Conservation (phyloP, 1,284 basidiomycete species). For the Meira nashicola region DNA sequence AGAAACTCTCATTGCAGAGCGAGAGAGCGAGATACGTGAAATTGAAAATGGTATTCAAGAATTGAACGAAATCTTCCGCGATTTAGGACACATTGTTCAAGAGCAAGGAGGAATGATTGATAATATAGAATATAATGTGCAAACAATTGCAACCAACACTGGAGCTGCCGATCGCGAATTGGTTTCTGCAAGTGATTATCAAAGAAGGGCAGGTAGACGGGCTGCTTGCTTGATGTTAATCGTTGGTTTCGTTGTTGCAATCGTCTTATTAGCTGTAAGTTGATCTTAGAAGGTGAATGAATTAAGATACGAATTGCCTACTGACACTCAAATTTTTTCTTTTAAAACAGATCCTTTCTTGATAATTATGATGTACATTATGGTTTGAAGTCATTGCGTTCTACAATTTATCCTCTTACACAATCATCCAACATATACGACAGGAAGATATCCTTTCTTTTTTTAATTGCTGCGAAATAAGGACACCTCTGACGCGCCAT, state of each 20-base stretch:
- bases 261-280: constrained; percentile 72
- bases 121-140: constrained; percentile 93
- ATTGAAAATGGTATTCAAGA: constrained; percentile 97
- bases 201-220: constrained; percentile 83
- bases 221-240: constrained; percentile 86
- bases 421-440: too few relatives aligned
- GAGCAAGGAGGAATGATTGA: constrained; percentile 83
- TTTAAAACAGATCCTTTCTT: background rate
- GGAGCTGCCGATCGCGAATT: constrained; percentile 80
- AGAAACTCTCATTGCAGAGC: constrained; percentile 89
- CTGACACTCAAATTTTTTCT: background rate
- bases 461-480: too few relatives aligned
- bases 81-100: constrained; percentile 86
- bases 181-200: constrained; percentile 84
- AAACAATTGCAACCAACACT: constrained; percentile 77
- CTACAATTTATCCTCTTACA: too few relatives aligned
- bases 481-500: too few relatives aligned
- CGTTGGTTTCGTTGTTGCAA: constrained; percentile 75
- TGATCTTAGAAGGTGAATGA: background rate
- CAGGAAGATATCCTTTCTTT: too few relatives aligned
- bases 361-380: too few relatives aligned
- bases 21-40: constrained; percentile 89
- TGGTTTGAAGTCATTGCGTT: too few relatives aligned
- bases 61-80: constrained; percentile 92
- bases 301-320: background rate